These are phyloP conservation scores for Oryza glumipatula DNA, from an alignment of 176 grass and related monocot species.

Conservation along the genomic window DNA sequence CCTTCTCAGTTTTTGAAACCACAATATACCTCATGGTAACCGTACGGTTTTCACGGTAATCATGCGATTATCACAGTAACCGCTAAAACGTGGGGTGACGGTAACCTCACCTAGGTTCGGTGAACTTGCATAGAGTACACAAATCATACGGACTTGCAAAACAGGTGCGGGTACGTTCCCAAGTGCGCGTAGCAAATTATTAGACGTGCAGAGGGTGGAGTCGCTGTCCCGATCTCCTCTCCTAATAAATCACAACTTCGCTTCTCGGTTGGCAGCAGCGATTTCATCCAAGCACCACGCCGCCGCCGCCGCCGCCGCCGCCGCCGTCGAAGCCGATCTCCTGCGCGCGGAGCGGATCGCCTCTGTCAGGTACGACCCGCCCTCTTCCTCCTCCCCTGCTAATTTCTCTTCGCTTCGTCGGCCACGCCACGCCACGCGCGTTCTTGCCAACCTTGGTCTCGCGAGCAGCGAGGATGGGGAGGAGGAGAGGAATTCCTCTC, in stretches of 20 bases:
- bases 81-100: no score
- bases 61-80: no score
- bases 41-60: no score
- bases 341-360: neutral
- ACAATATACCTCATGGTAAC: no score
- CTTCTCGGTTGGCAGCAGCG: neutral
- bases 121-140: no score
- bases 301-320: neutral
- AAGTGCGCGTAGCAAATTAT: neutral
- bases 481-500: no score
- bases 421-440: no score
- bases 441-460: neutral
- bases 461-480: no score
- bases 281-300: neutral
- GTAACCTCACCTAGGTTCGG: no score
- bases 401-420: neutral
- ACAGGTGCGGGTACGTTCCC: neutral
- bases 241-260: neutral
- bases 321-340: constrained; percentile 6
- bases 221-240: constrained; percentile 29
- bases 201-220: neutral
- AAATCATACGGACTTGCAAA: no score
- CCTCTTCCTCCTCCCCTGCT: neutral
- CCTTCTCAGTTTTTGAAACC: no score
- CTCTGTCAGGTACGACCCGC: neutral